A percentile compares a stretch with the other conserved stretches of the same genome.
Evolutionary conservation across 176 grass and related monocot species (phyloP).

Genomic region (Ensete ventricosum): DNA sequence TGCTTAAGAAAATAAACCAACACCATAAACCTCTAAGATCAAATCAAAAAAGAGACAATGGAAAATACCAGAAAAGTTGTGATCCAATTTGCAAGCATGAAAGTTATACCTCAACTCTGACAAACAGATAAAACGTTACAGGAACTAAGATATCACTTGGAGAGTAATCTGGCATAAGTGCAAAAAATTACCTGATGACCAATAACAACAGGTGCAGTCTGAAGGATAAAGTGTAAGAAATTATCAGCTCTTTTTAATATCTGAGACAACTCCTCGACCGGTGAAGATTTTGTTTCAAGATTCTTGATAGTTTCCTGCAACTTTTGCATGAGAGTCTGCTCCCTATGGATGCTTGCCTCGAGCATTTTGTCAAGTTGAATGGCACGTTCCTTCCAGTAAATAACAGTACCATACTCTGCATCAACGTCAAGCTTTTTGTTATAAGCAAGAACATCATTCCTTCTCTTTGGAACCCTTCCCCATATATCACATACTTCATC

Average conservation of each 20-base stretch:
- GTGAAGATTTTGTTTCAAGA: conserved; percentile 46
- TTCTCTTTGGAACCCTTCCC: conserved; percentile 41
- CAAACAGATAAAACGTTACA: too few species aligned
- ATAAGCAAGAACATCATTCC: conserved; percentile 31
- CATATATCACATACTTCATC: conserved; percentile 65
- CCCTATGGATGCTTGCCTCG: conserved; percentile 61
- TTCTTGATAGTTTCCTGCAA: conserved; percentile 54
- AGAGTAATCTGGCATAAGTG: conserved; percentile 21
- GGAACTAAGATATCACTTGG: conserved; percentile 3
- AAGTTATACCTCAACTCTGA: too few species aligned
- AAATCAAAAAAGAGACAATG: too few species aligned
- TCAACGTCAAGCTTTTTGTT: conserved; percentile 59
- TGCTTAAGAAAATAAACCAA: background rate
- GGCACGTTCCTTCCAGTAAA: conserved; percentile 63
- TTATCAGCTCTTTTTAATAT: conserved; percentile 82
- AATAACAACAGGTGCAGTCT: conserved; percentile 86
- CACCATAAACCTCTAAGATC: too few species aligned
- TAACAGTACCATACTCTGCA: conserved; percentile 36
- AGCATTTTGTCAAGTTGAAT: conserved; percentile 47
- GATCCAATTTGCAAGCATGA: too few species aligned
- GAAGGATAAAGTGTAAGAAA: conserved; percentile 94
- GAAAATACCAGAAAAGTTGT: too few species aligned
- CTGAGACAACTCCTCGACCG: conserved; percentile 68
- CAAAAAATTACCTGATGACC: conserved; percentile 66
- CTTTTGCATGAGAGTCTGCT: conserved; percentile 43